Evolutionary conservation across 257 asterid species (phyloP).

Genomic region (Gynochthodes officinalis): DNA sequence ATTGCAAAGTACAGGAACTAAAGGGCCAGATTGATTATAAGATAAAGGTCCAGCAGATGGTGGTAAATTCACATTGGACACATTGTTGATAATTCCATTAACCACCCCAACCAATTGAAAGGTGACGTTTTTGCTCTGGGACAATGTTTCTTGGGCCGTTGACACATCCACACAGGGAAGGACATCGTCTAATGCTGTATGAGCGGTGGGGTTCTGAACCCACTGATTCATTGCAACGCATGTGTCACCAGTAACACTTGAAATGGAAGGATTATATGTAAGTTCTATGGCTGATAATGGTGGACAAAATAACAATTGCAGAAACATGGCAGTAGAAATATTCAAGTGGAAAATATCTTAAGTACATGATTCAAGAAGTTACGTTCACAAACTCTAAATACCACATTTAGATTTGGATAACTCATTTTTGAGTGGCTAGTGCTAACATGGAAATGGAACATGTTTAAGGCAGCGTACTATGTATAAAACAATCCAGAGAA

Average conservation of each 20-base stretch:
- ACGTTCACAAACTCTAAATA: too few species aligned
- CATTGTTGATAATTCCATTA: constrained; percentile 52
- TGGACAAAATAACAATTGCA: background rate
- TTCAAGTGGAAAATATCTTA: too few species aligned
- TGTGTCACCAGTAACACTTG: constrained; percentile 75
- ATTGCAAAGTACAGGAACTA: constrained; percentile 87
- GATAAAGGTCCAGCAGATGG: constrained; percentile 31
- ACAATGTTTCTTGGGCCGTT: constrained; percentile 60
- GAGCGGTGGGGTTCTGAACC: constrained; percentile 75
- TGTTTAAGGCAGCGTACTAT: too few species aligned
- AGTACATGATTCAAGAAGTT: too few species aligned
- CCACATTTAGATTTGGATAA: too few species aligned
- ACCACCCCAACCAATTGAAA: constrained; percentile 57
- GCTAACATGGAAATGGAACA: background rate
- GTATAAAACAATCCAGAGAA: too few species aligned
- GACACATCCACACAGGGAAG: constrained; percentile 82
- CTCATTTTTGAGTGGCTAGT: background rate
- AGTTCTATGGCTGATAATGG: background rate
- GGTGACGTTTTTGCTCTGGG: constrained; percentile 80
- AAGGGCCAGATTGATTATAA: constrained; percentile 95
- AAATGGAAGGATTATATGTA: background rate
- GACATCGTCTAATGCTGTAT: constrained; percentile 69
- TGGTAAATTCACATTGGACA: constrained; percentile 57
- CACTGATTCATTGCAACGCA: constrained; percentile 88
- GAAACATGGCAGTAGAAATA: background rate